Base-by-base conservation (phyloP, 164 flowering plant species). In the Chimonanthus salicifolius region DNA sequence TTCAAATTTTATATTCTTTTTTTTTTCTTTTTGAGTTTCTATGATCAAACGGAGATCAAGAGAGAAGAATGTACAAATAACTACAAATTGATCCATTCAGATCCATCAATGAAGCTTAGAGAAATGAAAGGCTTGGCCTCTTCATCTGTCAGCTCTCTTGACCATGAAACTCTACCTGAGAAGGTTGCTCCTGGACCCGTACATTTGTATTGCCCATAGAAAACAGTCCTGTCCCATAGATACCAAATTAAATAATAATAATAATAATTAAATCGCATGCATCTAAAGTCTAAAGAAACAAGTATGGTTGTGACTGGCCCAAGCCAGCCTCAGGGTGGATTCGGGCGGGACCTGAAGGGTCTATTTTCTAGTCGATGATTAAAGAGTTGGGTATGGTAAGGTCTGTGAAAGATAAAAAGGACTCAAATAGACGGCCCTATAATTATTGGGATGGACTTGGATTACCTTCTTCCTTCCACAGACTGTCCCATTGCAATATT, bases 141-240 rank as follows among this genome's bases (percentile, higher is more conserved):
- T 72, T 85, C 89, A 74, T 89, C 90, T 8, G 94, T 94, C 63
- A 94, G 87, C 67, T 94, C 99, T 76, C 97, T 94, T 8, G 95
- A 82, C 98, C 99, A 96, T 64, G 97, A 78, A 7, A 96, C 99
- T 77, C 99, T 88, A 47, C 97, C 97, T 51, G 94, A 95, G 81
- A 78, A 92, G 74, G 68, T 83, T 18, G 99, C 94, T 79, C 98
- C 98, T 67, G 90, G 89, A 44, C 99, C 98, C 8, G 85, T 87
- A 83, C 99, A 96, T 72, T 92, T 96, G 90, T 96, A 96, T 74
- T 96, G 97, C 76, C 99, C 99, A 76, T 93, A 94, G 74, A 88
- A 96, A 68, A 93, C 97, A 21, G 97, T 94, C 91, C 99, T 95
- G 86, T 79, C 62, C 0, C 33, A 69, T 48, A 68, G 7, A 70